Evolutionary conservation across 805 yeast species (phyloP).

Genomic region (Metschnikowia reukaufii): DNA sequence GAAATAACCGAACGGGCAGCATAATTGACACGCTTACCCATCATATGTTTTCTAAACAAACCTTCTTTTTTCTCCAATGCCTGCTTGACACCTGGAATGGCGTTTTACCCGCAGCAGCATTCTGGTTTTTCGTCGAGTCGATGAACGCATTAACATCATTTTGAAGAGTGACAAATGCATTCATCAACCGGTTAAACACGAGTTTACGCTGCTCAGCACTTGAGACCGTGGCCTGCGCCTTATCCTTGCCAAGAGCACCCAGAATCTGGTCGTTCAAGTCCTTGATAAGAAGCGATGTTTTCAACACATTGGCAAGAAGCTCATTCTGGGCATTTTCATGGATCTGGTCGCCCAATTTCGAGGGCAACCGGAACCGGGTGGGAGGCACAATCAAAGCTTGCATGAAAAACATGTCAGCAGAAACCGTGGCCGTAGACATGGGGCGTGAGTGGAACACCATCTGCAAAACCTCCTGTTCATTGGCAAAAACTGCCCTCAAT

Average conservation of each 20-base stretch:
- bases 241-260: slow-evolving; percentile 42
- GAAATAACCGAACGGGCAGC: slow-evolving; percentile 99
- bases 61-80: slow-evolving; percentile 98
- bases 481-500: slow-evolving; percentile 69
- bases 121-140: slow-evolving; percentile 87
- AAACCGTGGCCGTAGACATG: slow-evolving; percentile 42
- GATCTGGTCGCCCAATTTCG: slow-evolving; percentile 92
- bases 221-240: no score
- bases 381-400: slow-evolving; percentile 92
- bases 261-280: slow-evolving; percentile 86
- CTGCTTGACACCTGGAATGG: slow-evolving; percentile 95
- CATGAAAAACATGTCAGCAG: slow-evolving; percentile 85
- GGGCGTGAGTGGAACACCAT: slow-evolving; percentile 85
- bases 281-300: slow-evolving; percentile 77
- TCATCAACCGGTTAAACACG: slow-evolving; percentile 87
- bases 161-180: slow-evolving; percentile 91
- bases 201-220: slow-evolving; percentile 69
- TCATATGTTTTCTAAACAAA: slow-evolving; percentile 96
- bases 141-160: slow-evolving; percentile 92
- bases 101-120: slow-evolving; percentile 64
- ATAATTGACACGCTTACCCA: slow-evolving; percentile 99
- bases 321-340: slow-evolving; percentile 95
- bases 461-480: slow-evolving; percentile 67
- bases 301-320: slow-evolving; percentile 73
- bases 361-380: slow-evolving; percentile 94